These are phyloP conservation scores for Parietaria judaica DNA, from an alignment of 306 rosid genomes.

Conservation along the genomic window DNA sequence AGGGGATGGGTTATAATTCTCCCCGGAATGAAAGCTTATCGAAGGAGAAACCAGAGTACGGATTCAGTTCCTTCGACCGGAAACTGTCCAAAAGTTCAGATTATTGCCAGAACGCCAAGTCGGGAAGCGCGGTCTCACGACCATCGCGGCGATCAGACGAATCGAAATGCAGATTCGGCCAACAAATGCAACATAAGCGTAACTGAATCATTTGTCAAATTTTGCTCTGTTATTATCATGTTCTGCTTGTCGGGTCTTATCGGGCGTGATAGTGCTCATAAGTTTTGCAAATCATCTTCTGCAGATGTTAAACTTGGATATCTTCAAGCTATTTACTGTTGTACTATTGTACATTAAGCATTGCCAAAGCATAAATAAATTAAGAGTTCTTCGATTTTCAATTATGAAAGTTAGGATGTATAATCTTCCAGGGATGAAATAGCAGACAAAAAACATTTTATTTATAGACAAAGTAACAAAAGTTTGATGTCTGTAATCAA, in stretches of 20 bases:
- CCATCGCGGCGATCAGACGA: constrained; percentile 53
- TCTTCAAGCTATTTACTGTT: background rate
- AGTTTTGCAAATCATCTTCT: background rate
- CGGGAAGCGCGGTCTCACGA: constrained; percentile 27
- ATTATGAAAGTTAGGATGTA: no score
- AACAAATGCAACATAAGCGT: constrained; percentile 40
- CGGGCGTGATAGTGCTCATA: constrained; percentile 15
- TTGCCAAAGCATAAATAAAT: constrained; percentile 15
- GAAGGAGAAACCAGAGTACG: constrained; percentile 31
- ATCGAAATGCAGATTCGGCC: constrained; percentile 38
- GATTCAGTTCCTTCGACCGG: constrained; percentile 23
- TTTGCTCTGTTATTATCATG: constrained; percentile 19
- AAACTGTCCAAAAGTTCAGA: constrained; percentile 74
- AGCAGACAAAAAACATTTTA: constrained; percentile 8
- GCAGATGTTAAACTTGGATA: constrained; percentile 6
- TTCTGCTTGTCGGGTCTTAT: constrained; percentile 11
- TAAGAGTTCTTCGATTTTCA: background rate
- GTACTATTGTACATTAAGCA: constrained; percentile 9
- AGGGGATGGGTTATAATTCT: constrained; percentile 41
- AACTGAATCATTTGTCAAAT: constrained; percentile 13
- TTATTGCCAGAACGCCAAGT: constrained; percentile 36
- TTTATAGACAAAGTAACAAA: constrained; percentile 14
- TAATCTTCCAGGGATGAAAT: background rate
- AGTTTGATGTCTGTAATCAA: constrained; percentile 10
- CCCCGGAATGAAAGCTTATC: constrained; percentile 41